Evolutionary conservation across 768 basidiomycete species (phyloP).

Genomic region (Psilocybe azurescens): DNA sequence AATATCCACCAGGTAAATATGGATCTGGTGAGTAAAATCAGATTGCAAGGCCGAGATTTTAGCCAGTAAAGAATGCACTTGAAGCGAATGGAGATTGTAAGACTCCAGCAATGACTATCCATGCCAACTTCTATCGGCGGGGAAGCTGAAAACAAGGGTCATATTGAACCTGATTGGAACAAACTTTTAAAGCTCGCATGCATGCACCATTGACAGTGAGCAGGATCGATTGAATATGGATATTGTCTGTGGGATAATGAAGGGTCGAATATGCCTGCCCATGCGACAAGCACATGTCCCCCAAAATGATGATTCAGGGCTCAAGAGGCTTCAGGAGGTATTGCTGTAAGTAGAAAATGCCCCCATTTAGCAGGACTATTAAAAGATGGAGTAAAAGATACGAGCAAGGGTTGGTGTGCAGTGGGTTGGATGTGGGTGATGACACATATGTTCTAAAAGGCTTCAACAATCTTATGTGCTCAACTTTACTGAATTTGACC

Average conservation of each 20-base stretch:
- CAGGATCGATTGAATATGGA: not conserved
- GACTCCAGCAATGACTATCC: not conserved
- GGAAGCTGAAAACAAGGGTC: not conserved
- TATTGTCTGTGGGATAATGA: constrained; percentile 5
- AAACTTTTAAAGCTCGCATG: constrained; percentile 11
- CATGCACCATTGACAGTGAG: constrained; percentile 13
- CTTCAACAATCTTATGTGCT: too few species aligned
- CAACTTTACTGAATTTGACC: too few species aligned
- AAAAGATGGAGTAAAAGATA: not conserved
- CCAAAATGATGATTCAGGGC: constrained; percentile 6
- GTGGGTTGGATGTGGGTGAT: too few species aligned
- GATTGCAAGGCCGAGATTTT: not conserved
- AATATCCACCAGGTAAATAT: not conserved
- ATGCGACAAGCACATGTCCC: constrained; percentile 20
- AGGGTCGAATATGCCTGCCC: constrained; percentile 6
- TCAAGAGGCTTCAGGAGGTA: constrained; percentile 7
- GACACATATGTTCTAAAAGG: too few species aligned
- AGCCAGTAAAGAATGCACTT: not conserved
- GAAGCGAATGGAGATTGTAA: not conserved
- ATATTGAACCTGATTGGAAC: constrained; percentile 4
- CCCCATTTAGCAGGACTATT: constrained; percentile 6
- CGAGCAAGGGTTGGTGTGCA: not conserved
- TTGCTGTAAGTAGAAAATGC: constrained; percentile 4
- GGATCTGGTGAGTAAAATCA: not conserved
- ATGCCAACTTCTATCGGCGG: constrained; percentile 8